Base-by-base conservation (phyloP, 2,329 filamentous ascomycete genomes). In the Berkeleyomyces rouxiae region DNA sequence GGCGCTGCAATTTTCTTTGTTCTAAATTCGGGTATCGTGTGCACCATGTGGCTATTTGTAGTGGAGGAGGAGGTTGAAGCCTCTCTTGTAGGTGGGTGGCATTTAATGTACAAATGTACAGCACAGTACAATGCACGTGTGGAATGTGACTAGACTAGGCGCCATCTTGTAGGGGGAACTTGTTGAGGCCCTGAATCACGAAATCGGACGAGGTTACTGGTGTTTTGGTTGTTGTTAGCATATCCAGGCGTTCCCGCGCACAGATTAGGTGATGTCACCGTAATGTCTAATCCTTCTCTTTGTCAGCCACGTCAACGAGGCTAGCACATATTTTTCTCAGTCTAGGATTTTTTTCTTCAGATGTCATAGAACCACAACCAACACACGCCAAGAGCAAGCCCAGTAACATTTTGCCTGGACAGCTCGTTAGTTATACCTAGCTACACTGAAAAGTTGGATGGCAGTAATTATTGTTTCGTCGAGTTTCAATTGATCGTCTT, bases 1-100 rank as follows among this genome's bases (percentile, higher is more conserved):
- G 59, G 63, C 63, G 44, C 63, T 64, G 63, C 63, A 64, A 59
- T 58, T 61, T 64, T 59, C 39, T 31, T 59, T 44, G 13, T 23
- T 59, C n/a, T 49, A 36, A 53, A 37, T 53, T 36, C 31, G 10
- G 5, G n/a, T 11, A 43, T 11, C 10, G 6, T 9, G 42, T 43
- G 23, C 23, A 23, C 23, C 23, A 23, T 23, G 23, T 13, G 2
- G 2, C 42, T 11, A 7, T 43, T 43, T 43, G 42, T 43, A 43
- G 11, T 51, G 23, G 23, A 3, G 9, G 31, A 53, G 13, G 49
- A 36, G 49, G 23, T 37, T 11, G 23, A 23, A 23, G 23, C 23
- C 23, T 23, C 23, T 23, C 23, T 23, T 2, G 23, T 23, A 23
- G 23, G 23, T 23, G 23, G 23, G 23, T 23, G 23, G 23, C 23